Evolutionary conservation across 768 basidiomycete genomes (phyloP).

Genomic region (Mycena vitilis): DNA sequence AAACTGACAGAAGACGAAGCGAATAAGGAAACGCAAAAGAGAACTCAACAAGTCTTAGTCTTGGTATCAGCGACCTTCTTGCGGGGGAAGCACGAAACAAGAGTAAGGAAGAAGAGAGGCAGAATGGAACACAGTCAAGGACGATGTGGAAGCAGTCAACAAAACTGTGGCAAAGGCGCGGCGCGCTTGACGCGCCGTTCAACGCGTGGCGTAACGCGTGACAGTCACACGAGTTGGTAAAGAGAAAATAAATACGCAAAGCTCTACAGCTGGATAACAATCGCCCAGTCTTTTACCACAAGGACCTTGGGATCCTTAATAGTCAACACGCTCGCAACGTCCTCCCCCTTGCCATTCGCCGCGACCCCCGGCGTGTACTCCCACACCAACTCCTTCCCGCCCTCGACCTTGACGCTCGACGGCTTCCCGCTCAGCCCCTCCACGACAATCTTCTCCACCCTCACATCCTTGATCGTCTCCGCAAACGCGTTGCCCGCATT

Average conservation of each 20-base stretch:
- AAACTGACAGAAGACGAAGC: too few relatives aligned
- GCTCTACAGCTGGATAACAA: constrained; percentile 48
- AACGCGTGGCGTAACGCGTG: neutral
- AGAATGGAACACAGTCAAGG: neutral
- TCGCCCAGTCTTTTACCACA: constrained; percentile 74
- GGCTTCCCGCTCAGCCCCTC: constrained; percentile 79
- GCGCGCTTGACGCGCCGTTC: neutral
- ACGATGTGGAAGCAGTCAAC: neutral
- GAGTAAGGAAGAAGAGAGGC: too few relatives aligned
- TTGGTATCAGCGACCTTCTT: too few relatives aligned
- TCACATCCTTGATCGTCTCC: constrained; percentile 70
- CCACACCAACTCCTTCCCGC: constrained; percentile 70
- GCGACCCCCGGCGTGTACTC: constrained; percentile 71
- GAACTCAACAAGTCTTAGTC: too few relatives aligned
- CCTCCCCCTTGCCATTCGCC: constrained; percentile 69
- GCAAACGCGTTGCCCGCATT: constrained; percentile 76
- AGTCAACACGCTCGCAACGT: constrained; percentile 71
- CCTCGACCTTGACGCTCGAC: constrained; percentile 64
- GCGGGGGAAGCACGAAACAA: too few relatives aligned
- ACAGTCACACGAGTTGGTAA: neutral
- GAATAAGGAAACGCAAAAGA: too few relatives aligned
- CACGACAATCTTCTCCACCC: constrained; percentile 86
- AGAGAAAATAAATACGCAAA: constrained; percentile 23
- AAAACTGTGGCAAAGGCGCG: neutral
- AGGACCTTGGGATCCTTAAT: constrained; percentile 80